A percentile compares a stretch with the other conserved stretches of the same genome.
Conservation (phyloP, 202 grass and related monocot species). For the Thinopyrum obtusiflorum region DNA sequence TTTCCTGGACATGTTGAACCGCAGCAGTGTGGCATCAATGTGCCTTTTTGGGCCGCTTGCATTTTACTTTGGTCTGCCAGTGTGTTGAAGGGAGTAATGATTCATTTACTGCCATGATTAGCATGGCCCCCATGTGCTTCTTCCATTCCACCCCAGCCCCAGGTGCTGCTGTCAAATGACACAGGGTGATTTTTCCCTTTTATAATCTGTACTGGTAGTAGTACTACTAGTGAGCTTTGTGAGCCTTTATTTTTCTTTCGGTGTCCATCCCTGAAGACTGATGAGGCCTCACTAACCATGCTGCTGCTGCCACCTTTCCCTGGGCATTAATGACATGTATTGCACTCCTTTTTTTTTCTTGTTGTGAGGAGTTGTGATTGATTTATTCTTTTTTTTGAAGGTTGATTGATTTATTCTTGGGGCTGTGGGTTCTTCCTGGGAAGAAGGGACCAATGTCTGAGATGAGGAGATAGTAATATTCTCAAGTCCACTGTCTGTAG, state of each 20-base stretch:
- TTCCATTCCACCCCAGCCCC: conserved; percentile 13
- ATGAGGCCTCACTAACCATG: conserved; percentile 21
- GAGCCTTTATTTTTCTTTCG: neutral
- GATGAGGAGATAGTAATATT: conserved; percentile 27
- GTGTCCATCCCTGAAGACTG: conserved; percentile 15
- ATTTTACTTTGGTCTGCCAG: conserved; percentile 43
- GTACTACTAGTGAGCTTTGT: neutral
- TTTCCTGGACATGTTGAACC: conserved; percentile 15
- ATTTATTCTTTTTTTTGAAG: conserved; percentile 43
- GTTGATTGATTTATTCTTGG: conserved; percentile 35
- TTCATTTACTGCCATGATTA: conserved; percentile 25
- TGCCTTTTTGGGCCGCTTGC: conserved; percentile 27
- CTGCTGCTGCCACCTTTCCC: conserved; percentile 4
- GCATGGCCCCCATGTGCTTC: conserved; percentile 40
- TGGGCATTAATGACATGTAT: conserved; percentile 28
- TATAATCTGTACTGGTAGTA: neutral
- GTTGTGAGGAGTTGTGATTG: conserved; percentile 8
- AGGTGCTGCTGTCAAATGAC: conserved; percentile 20
- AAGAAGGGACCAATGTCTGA: conserved; percentile 45
- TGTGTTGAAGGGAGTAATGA: conserved; percentile 30
- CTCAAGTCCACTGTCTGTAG: conserved; percentile 28
- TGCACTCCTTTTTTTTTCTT: conserved; percentile 27
- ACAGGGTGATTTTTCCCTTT: neutral
- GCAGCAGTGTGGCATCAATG: conserved; percentile 41
- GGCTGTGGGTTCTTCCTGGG: conserved; percentile 45